Conservation (phyloP, 2,329 filamentous ascomycete species). For the Rutstroemia sp. region DNA sequence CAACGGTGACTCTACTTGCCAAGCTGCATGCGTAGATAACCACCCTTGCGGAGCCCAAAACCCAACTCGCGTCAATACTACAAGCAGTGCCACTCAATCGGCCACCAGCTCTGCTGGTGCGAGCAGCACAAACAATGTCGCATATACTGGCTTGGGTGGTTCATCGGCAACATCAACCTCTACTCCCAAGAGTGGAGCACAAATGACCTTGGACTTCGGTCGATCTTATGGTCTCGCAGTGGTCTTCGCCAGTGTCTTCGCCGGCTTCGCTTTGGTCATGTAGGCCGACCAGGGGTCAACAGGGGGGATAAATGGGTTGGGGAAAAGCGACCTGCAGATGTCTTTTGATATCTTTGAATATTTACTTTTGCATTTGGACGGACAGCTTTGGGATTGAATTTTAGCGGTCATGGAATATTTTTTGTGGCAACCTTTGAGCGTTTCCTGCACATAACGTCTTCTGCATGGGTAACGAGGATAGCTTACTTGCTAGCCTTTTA, state of each 20-base stretch:
- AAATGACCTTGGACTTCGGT: slow-evolving; percentile 41
- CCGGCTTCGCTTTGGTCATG: slow-evolving; percentile 48
- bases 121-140: slow-evolving; percentile 21
- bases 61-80: slow-evolving; percentile 54
- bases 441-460: slow-evolving; percentile 1
- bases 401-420: slow-evolving; percentile 6
- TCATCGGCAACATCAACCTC: slow-evolving; percentile 20
- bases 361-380: slow-evolving; percentile 16
- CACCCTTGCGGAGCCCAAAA: slow-evolving; percentile 66
- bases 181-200: slow-evolving; percentile 27
- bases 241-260: slow-evolving; percentile 46
- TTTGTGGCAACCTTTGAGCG: background rate
- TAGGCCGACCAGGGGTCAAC: slow-evolving; percentile 25
- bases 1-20: slow-evolving; percentile 48
- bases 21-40: slow-evolving; percentile 52
- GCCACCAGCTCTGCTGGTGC: slow-evolving; percentile 34
- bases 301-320: background rate
- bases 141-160: slow-evolving; percentile 38
- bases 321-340: background rate
- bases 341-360: background rate
- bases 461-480: background rate
- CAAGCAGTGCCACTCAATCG: slow-evolving; percentile 34
- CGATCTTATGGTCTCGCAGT: slow-evolving; percentile 48
- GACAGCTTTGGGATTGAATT: slow-evolving; percentile 7
- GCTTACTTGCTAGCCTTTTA: background rate